A percentile compares a stretch with the other conserved stretches of the same genome.
Evolutionary conservation across 495 filamentous ascomycete species (phyloP).

Genomic region (Corynascus novoguineensis): DNA sequence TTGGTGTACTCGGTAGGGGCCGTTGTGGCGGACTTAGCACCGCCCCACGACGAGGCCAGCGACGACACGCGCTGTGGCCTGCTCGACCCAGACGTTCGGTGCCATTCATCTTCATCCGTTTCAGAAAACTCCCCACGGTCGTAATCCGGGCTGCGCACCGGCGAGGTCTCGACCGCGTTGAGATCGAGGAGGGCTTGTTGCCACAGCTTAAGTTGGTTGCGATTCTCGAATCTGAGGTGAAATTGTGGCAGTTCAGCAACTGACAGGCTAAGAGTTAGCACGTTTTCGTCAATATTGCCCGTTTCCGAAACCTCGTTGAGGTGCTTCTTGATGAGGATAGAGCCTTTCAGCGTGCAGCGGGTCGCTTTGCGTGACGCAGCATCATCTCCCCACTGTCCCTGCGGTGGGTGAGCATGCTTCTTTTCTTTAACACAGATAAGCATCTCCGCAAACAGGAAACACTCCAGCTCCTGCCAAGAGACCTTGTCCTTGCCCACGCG

Average conservation of each 20-base stretch:
- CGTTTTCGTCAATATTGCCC: constrained; percentile 62
- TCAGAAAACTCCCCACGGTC: constrained; percentile 72
- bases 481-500: constrained; percentile 94
- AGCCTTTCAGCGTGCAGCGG: constrained; percentile 89
- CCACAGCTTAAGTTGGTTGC: constrained; percentile 85
- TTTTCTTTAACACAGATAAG: constrained; percentile 99
- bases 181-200: constrained; percentile 81
- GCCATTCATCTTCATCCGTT: constrained; percentile 87
- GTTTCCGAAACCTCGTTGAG: constrained; percentile 79
- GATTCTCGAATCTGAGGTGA: constrained; percentile 84
- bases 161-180: constrained; percentile 58
- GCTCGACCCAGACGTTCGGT: constrained; percentile 51
- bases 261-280: constrained; percentile 85
- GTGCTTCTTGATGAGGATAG: constrained; percentile 98
- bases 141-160: constrained; percentile 62
- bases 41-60: constrained; percentile 77
- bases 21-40: constrained; percentile 69
- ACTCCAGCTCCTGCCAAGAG: constrained; percentile 97
- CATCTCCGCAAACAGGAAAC: constrained; percentile 97
- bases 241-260: constrained; percentile 96
- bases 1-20: constrained; percentile 77
- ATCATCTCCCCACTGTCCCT: constrained; percentile 57
- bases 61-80: constrained; percentile 80
- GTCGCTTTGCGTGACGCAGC: constrained; percentile 57
- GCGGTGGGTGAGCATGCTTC: constrained; percentile 51